These are phyloP conservation scores for Blepharisma japonicum DNA, from an alignment of 73 alveolate species.

Conservation along the genomic window DNA sequence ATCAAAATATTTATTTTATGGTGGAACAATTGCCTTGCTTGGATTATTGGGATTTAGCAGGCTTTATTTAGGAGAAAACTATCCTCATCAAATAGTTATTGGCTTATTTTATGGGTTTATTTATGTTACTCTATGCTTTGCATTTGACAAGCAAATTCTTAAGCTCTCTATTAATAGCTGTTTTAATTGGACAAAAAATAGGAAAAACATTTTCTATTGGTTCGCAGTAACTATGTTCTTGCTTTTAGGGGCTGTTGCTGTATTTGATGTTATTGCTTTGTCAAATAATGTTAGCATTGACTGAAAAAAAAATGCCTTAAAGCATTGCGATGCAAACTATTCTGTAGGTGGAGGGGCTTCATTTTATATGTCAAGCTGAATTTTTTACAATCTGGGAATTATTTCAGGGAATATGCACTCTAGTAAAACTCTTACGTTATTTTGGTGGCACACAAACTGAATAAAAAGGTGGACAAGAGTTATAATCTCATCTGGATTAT, in stretches of 20 bases:
- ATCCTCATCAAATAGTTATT: constrained; percentile 18
- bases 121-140: not conserved
- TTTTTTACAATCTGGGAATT: not conserved
- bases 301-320: not conserved
- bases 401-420: not conserved
- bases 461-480: not conserved
- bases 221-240: not conserved
- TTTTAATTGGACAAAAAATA: not conserved
- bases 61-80: constrained; percentile 18
- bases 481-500: constrained; percentile 6
- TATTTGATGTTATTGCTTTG: not conserved
- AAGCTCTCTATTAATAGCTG: not conserved
- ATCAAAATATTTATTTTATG: not conserved
- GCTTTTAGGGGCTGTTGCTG: not conserved
- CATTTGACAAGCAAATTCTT: not conserved
- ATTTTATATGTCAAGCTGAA: not conserved
- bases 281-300: not conserved
- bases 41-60: not conserved
- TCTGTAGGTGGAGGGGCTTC: not conserved
- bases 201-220: not conserved
- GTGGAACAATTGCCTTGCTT: not conserved
- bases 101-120: not conserved
- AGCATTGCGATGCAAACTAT: constrained; percentile 13
- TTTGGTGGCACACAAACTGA: not conserved
- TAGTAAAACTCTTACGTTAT: not conserved